Evolutionary conservation across 192 early-diverging fungal genomes (phyloP).

Genomic region (Kappamyces sp.): DNA sequence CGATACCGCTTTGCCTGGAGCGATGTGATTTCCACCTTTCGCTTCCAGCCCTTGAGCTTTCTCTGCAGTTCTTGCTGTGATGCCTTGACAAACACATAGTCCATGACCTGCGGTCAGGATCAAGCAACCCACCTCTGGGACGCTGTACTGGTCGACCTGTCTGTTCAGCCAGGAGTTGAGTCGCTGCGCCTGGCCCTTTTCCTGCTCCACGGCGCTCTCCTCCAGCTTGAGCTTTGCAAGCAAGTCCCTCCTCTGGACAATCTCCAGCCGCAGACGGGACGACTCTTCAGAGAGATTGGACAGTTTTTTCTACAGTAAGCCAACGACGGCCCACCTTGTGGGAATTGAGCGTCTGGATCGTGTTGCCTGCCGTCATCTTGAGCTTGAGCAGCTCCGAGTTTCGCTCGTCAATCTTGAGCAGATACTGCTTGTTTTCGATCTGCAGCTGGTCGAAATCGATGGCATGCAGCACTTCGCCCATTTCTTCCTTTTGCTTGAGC

Average conservation of each 20-base stretch:
- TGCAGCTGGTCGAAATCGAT: constrained; percentile 64
- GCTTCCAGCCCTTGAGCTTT: constrained; percentile 48
- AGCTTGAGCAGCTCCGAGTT: constrained; percentile 56
- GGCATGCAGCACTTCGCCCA: constrained; percentile 61
- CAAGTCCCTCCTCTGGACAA: constrained; percentile 38
- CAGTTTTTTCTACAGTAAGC: constrained; percentile 37
- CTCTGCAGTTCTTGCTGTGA: constrained; percentile 44
- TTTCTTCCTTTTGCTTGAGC: constrained; percentile 63
- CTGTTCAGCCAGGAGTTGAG: constrained; percentile 27
- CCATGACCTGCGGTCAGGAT: constrained; percentile 37
- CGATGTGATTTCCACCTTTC: constrained; percentile 50
- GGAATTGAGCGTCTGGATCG: constrained; percentile 50
- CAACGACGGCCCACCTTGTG: constrained; percentile 37
- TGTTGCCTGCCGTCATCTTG: constrained; percentile 59
- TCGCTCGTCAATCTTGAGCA: constrained; percentile 57
- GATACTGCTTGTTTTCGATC: constrained; percentile 62
- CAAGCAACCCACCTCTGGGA: constrained; percentile 37
- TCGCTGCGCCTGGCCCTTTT: constrained; percentile 30
- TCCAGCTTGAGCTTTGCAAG: constrained; percentile 41
- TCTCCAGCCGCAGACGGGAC: constrained; percentile 35
- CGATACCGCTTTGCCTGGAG: constrained; percentile 46
- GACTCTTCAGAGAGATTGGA: constrained; percentile 38
- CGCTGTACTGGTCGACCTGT: constrained; percentile 45
- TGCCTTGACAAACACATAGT: constrained; percentile 42
- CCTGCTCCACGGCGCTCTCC: constrained; percentile 30